These are phyloP conservation scores for Priceomyces carsonii DNA, from an alignment of 805 yeast genomes.

Conservation along the genomic window DNA sequence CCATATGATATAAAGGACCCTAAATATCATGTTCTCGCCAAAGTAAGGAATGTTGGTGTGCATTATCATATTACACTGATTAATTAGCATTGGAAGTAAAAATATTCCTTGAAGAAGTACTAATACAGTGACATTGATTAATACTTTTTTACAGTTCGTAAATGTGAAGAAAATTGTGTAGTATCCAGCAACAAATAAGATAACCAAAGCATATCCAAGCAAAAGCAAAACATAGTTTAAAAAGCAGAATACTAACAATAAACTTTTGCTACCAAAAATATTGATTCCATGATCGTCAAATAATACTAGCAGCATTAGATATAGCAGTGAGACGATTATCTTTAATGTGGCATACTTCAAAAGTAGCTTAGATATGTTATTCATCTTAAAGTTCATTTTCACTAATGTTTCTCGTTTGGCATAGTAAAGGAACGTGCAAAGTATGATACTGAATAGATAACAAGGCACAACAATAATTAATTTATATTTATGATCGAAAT, in stretches of 20 bases:
- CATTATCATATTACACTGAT: background rate
- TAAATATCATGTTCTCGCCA: too few relatives aligned
- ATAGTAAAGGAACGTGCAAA: background rate
- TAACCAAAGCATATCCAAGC: background rate
- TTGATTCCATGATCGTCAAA: background rate
- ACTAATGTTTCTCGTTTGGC: background rate
- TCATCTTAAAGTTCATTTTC: background rate
- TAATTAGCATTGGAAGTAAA: background rate
- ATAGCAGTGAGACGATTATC: background rate
- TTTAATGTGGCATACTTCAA: background rate
- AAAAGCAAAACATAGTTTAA: background rate
- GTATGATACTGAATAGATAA: background rate
- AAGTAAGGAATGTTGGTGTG: background rate
- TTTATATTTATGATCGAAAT: background rate
- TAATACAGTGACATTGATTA: background rate
- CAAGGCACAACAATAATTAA: background rate
- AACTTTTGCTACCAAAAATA: background rate
- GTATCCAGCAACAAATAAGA: background rate
- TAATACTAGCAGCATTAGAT: background rate
- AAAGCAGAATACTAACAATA: background rate
- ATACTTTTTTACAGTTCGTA: background rate
- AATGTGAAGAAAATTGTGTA: background rate
- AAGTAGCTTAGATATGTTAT: background rate
- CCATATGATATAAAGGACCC: too few relatives aligned
- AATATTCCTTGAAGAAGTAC: background rate